Evolutionary conservation across 2,329 filamentous ascomycete genomes (phyloP).

Genomic region (Sclerotinia spermophila): DNA sequence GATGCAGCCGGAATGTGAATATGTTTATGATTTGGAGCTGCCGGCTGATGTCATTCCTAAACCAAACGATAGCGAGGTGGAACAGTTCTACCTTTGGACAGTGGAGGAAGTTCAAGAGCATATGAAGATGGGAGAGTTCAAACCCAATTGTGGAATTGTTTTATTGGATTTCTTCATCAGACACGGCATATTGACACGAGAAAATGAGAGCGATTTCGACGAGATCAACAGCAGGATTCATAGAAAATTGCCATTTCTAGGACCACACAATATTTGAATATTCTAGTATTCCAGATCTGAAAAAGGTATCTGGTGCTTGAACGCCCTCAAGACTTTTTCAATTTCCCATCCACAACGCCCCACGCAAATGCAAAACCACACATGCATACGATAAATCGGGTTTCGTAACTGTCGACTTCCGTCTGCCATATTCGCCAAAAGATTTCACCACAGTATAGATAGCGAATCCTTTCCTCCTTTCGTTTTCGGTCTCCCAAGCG

Average conservation of each 20-base stretch:
- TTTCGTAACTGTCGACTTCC: neutral
- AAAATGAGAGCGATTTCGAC: constrained; percentile 74
- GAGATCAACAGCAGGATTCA: constrained; percentile 75
- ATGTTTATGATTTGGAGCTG: constrained; percentile 84
- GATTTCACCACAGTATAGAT: neutral
- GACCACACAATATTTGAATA: constrained; percentile 46
- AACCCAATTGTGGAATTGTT: constrained; percentile 85
- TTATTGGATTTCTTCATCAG: constrained; percentile 87
- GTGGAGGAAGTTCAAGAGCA: constrained; percentile 72
- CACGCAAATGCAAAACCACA: constrained; percentile 25
- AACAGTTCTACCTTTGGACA: constrained; percentile 73
- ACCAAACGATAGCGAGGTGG: constrained; percentile 86
- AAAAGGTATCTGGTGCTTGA: constrained; percentile 19
- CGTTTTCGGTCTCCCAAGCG: neutral
- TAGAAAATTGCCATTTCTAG: constrained; percentile 76
- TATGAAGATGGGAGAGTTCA: constrained; percentile 73
- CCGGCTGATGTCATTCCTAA: constrained; percentile 62
- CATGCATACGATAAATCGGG: constrained; percentile 22
- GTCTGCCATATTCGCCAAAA: constrained; percentile 1
- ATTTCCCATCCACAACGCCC: constrained; percentile 32
- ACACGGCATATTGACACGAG: constrained; percentile 72
- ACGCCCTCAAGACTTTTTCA: constrained; percentile 20
- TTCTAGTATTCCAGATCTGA: constrained; percentile 1
- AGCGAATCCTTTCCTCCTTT: neutral
- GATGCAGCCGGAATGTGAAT: constrained; percentile 88